These are phyloP conservation scores for Platanus orientalis DNA, from an alignment of 164 flowering plant species.

Conservation along the genomic window DNA sequence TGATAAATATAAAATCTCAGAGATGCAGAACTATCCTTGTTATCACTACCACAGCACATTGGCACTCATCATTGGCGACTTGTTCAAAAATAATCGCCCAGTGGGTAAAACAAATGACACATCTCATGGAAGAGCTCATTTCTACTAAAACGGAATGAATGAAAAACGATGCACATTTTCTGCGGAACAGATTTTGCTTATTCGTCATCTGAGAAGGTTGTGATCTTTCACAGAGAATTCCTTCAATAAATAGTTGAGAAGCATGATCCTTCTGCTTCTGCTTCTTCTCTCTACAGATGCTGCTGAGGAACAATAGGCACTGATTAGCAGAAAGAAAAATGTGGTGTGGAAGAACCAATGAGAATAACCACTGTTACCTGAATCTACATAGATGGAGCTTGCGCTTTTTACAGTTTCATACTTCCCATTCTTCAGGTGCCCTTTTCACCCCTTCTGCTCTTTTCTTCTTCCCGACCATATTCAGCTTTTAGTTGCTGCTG, in stretches of 20 bases:
- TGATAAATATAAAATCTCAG: too few species aligned
- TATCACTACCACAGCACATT: neutral
- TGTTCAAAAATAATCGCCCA: constrained; percentile 5
- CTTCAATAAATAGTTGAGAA: constrained; percentile 10
- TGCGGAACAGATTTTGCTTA: neutral
- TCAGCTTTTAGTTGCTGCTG: constrained; percentile 52
- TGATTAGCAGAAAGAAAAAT: neutral
- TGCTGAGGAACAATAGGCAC: constrained; percentile 1
- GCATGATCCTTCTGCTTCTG: constrained; percentile 11
- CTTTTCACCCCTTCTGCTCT: constrained; percentile 10
- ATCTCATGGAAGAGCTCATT: neutral
- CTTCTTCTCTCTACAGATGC: constrained; percentile 10
- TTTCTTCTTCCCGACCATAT: constrained; percentile 29
- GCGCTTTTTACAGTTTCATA: constrained; percentile 4
- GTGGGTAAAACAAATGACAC: neutral
- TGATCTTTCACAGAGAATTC: constrained; percentile 7
- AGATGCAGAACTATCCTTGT: neutral
- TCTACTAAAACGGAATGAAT: neutral
- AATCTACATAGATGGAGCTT: constrained; percentile 12
- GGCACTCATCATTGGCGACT: neutral
- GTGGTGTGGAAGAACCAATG: neutral
- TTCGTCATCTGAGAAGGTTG: constrained; percentile 10
- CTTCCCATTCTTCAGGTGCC: constrained; percentile 1
- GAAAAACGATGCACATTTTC: neutral
- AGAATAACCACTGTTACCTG: neutral